Base-by-base conservation (phyloP, 345 rosid genomes). In the Salix purpurea region DNA sequence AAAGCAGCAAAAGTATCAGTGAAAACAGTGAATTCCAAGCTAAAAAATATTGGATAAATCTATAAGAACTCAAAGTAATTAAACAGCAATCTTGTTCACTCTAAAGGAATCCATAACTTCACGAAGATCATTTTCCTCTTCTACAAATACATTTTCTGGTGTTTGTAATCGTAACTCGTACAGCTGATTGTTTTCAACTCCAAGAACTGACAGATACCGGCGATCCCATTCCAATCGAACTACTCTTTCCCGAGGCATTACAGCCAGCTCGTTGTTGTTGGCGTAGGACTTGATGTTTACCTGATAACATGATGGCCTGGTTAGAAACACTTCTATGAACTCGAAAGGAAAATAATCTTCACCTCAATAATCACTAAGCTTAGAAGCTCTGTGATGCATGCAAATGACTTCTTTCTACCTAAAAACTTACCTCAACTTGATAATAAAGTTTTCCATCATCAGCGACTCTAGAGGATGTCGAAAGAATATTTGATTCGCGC, bases 261-360 rank as follows among this genome's bases (percentile, higher is more conserved):
- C 94, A 7, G 96, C 98, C 28, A 96, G 85, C 82, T 96, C 97
- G 60, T 95, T 95, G 90, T 90, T 91, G 86, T 74, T 93, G 7
- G 99, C 98, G 39, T 80, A 91, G 7, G 99, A 93, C 88, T 91
- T 95, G 67, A 95, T 95, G 84, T 93, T 95, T 61, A 91, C 99
- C 98, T 92, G 78, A 72, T 30, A 54, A 71, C 74, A 73, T 39
- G 23, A 68, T 32, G 64, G 50, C 34, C n/a, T 9, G 28, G 24
- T 58, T 58, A 58, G 64, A 58, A 58, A 58, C 14, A 23, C 5
- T 58, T 58, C 64, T 23, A 65, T 65, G 68, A 8, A 65, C n/a
- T 26, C 1, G 3, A 0, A 2, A 65, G 34, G 39, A 3, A 26
- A 56, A 15, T 32, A 65, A 65, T 65, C 67, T 65, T 30, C 37